Percentiles rank a stretch among this genome's conserved stretches.
Conservation (phyloP, 2,329 filamentous ascomycete genomes). For the Aspergillus fischeri region DNA sequence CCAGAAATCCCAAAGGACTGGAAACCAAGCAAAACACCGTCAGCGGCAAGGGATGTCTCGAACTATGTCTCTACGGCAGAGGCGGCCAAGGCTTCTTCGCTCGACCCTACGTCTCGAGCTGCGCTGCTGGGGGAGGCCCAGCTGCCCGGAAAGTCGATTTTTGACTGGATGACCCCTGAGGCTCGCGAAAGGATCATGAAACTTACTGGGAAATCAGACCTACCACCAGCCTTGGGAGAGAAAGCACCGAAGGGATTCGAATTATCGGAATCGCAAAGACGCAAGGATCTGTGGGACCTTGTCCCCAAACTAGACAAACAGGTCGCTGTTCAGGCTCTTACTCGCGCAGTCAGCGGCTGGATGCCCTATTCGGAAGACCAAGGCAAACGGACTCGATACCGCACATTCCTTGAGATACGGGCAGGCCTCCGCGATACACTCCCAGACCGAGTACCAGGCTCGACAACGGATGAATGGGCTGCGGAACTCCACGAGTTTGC, state of each 20-base stretch:
- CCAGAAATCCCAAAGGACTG: constrained; percentile 55
- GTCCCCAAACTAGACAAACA: constrained; percentile 64
- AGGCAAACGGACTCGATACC: constrained; percentile 74
- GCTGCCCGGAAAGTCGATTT: constrained; percentile 88
- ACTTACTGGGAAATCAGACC: constrained; percentile 68
- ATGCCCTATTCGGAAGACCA: constrained; percentile 83
- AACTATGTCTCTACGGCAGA: constrained; percentile 66
- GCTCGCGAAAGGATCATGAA: constrained; percentile 72
- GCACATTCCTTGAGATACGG: constrained; percentile 72
- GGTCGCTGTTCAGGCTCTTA: constrained; percentile 64
- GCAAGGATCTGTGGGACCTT: constrained; percentile 54
- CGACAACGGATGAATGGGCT: constrained; percentile 68
- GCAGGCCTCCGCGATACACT: constrained; percentile 59
- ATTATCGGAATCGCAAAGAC: constrained; percentile 59
- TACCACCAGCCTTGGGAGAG: constrained; percentile 75
- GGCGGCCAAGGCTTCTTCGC: constrained; percentile 69
- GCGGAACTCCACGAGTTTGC: constrained; percentile 77
- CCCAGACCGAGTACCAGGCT: constrained; percentile 51
- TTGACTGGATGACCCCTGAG: constrained; percentile 80
- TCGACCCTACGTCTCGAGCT: constrained; percentile 73
- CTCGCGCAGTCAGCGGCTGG: constrained; percentile 62
- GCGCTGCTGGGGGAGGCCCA: constrained; percentile 74
- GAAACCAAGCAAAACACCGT: constrained; percentile 57
- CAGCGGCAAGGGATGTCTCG: constrained; percentile 28
- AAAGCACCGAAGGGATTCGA: constrained; percentile 61